Evolutionary conservation across 139 green algal species (phyloP).

Genomic region (Microglena sp.): DNA sequence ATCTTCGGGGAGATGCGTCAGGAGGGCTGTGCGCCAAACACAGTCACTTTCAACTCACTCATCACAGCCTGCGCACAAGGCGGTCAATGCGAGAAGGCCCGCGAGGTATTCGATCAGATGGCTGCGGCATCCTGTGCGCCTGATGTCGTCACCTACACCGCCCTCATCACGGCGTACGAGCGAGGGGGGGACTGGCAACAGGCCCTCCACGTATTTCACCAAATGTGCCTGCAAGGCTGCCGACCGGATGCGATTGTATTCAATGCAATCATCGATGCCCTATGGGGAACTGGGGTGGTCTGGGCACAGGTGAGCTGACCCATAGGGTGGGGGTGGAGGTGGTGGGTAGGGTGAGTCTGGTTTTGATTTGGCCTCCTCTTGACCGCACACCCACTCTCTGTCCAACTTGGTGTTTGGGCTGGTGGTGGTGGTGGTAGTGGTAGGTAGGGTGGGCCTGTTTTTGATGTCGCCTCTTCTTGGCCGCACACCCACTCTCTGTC

Average conservation of each 20-base stretch:
- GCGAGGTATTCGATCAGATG: constrained; percentile 72
- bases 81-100: constrained; percentile 61
- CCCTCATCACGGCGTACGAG: constrained; percentile 70
- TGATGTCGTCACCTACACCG: constrained; percentile 80
- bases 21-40: constrained; percentile 63
- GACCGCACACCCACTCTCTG: no score
- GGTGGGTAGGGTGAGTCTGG: no score
- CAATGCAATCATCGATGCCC: constrained; percentile 34
- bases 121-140: constrained; percentile 49
- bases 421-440: no score
- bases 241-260: constrained; percentile 73
- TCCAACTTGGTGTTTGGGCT: no score
- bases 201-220: constrained; percentile 43
- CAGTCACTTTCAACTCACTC: constrained; percentile 69
- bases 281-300: constrained; percentile 8
- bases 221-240: constrained; percentile 49
- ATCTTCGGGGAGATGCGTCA: constrained; percentile 75
- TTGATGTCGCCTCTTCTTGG: no score
- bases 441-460: no score
- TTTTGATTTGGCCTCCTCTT: no score
- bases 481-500: no score
- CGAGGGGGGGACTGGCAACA: constrained; percentile 54
- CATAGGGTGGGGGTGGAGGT: no score
- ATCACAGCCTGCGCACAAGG: constrained; percentile 50
- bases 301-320: constrained; percentile 36